Base-by-base conservation (phyloP, 345 rosid species). In the Syzygium grande region DNA sequence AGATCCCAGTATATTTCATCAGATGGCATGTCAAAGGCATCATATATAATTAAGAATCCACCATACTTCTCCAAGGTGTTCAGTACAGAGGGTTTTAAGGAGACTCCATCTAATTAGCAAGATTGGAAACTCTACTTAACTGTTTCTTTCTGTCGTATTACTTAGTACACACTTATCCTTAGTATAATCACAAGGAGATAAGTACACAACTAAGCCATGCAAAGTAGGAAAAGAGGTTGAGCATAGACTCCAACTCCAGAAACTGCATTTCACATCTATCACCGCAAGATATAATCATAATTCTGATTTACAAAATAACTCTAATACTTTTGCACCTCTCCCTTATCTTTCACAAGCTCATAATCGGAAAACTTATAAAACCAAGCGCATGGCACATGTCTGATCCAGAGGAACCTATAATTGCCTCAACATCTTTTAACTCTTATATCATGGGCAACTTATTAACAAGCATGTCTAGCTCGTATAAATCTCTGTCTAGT, bases 1-100 rank as follows among this genome's bases (percentile, higher is more conserved):
- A 68, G 86, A 84, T 92, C 83, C 84, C 86, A 89, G 87, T 79
- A 88, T 77, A 84, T 55, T 22, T 55, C 84, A 85, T 65, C 86
- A 41, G 63, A 88, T 78, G 52, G 38, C 49, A 90, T 85, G 63
- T 79, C 56, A 65, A 84, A 61, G 83, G 12, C 43, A 73, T 73
- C 80, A 38, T 38, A 10, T 38, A 34, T 46, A 90, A 46, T 68
- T 85, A 38, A 86, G 68, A 85, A 43, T 61, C 51, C 56, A 49
- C 19, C 9, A 68, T 56, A 58, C 52, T 56, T 30, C 25, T 88
- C 58, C 77, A 61, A 8, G 43, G 52, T 51, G 46, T 29, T 59
- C 86, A 61, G 49, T 38, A 73, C 49, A 27, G 3, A 73, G 27
- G 27, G 80, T 38, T 73, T 21, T 73, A 38, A 34, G 46, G 8